These are phyloP conservation scores for Oryza australiensis DNA, from an alignment of 176 grass and related monocot species.

Conservation along the genomic window DNA sequence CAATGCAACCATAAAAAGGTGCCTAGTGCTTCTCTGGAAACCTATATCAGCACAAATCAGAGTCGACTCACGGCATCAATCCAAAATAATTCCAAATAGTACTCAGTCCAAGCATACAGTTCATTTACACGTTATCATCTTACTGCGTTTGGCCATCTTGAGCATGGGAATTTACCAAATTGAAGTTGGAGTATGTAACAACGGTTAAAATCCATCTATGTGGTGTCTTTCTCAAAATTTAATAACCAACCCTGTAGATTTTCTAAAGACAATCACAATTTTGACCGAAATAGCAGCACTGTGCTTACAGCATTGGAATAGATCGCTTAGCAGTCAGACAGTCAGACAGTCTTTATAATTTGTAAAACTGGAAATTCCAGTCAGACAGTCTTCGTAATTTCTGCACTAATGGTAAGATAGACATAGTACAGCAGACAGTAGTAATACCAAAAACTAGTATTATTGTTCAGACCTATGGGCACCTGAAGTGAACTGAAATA, in stretches of 20 bases:
- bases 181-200: not conserved
- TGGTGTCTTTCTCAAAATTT: too few relatives aligned
- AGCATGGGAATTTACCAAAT: not conserved
- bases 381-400: not conserved
- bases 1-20: not conserved
- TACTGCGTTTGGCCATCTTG: not conserved
- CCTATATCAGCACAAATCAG: not conserved
- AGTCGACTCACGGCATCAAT: not conserved
- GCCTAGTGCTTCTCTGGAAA: slow-evolving; percentile 6
- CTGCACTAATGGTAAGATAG: not conserved
- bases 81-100: not conserved
- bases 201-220: slow-evolving; percentile 1
- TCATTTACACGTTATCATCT: not conserved
- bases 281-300: not conserved
- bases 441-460: not conserved
- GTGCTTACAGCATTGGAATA: not conserved
- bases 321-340: too few relatives aligned
- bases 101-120: not conserved
- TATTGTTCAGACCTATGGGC: not conserved
- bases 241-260: not conserved
- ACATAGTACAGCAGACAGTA: not conserved
- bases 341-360: too few relatives aligned
- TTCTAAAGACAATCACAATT: not conserved
- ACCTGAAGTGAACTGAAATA: not conserved
- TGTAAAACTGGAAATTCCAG: not conserved